These are phyloP conservation scores for Paratinospora sagittata DNA, from an alignment of 164 flowering plant species.

Conservation along the genomic window DNA sequence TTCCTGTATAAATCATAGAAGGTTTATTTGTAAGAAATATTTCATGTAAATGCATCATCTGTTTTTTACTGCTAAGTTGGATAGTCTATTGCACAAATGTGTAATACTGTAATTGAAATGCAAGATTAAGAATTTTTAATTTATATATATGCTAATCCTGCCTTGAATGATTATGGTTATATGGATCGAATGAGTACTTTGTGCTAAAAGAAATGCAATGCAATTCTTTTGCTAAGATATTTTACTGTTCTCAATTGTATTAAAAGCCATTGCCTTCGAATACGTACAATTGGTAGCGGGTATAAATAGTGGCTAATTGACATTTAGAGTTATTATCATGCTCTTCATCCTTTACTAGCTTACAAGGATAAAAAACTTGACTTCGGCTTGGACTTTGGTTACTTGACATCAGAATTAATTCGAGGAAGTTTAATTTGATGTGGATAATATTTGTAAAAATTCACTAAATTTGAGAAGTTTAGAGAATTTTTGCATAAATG, in stretches of 20 bases:
- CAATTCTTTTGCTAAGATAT: background rate
- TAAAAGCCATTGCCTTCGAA: background rate
- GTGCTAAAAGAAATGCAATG: background rate
- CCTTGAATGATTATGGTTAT: no score
- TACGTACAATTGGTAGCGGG: background rate
- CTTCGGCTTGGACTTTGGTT: no score
- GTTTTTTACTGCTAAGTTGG: background rate
- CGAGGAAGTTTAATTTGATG: no score
- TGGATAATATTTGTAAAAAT: no score
- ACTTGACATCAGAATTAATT: no score
- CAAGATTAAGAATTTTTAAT: background rate
- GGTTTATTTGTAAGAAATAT: background rate
- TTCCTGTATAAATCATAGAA: background rate
- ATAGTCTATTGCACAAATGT: background rate
- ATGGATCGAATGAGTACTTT: background rate
- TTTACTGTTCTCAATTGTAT: background rate
- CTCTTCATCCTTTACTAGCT: background rate
- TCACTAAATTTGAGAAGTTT: no score
- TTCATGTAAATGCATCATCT: background rate
- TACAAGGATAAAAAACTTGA: no score
- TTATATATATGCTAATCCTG: no score
- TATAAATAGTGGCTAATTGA: no score
- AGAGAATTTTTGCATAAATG: no score
- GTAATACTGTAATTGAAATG: no score
- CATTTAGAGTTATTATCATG: background rate